Percentiles rank a stretch among this genome's conserved stretches.
phyloP scores from a whole-genome alignment of 192 early-diverging fungal species.

The Umbelopsis ramanniana region DNA sequence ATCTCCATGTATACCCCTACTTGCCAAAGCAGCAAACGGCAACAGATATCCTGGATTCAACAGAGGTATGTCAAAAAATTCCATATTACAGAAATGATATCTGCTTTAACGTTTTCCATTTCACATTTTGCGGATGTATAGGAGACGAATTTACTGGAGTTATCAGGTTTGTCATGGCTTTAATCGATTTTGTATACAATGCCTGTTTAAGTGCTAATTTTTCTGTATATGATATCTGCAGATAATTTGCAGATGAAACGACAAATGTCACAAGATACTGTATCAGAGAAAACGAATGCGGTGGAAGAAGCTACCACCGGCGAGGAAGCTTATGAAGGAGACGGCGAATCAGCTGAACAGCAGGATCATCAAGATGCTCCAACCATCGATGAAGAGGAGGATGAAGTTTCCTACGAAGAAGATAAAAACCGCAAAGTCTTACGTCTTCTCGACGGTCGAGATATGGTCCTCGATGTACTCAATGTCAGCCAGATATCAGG shows the following conservation, averaged over 20 bases:
- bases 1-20: constrained; percentile 38
- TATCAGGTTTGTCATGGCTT: neutral
- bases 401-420: constrained; percentile 61
- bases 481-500: constrained; percentile 71
- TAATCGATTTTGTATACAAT: neutral
- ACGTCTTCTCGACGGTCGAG: constrained; percentile 69
- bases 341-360: constrained; percentile 25
- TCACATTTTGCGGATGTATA: neutral
- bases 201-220: neutral
- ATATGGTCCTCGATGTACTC: constrained; percentile 71
- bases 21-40: constrained; percentile 39
- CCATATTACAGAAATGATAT: too few species aligned
- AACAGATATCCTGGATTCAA: constrained; percentile 7
- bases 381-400: constrained; percentile 46
- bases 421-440: constrained; percentile 73
- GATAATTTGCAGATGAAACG: neutral
- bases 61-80: constrained; percentile 6
- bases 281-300: neutral
- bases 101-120: neutral
- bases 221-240: neutral
- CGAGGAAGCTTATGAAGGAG: neutral
- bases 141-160: neutral
- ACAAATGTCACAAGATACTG: constrained; percentile 8
- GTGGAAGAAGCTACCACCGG: neutral
- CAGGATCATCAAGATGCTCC: constrained; percentile 42